These are phyloP conservation scores for Benincasa hispida DNA, from an alignment of 306 rosid species.

Conservation along the genomic window DNA sequence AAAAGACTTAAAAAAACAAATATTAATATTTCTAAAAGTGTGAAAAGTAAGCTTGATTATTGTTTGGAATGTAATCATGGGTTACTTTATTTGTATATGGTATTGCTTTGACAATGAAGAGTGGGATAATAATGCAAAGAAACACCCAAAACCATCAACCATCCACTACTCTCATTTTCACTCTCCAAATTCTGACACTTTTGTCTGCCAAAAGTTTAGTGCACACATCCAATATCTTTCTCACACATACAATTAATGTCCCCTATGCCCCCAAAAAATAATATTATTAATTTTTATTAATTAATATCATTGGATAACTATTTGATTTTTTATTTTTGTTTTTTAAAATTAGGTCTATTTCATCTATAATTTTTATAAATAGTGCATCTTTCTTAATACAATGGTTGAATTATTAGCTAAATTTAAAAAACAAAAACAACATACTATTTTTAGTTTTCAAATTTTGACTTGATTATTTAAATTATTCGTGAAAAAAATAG, in stretches of 20 bases:
- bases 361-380: no score
- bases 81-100: not conserved
- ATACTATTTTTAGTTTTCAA: no score
- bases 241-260: not conserved
- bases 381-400: no score
- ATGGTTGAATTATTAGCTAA: no score
- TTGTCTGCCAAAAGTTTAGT: not conserved
- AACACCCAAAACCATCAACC: constrained; percentile 6
- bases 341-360: no score
- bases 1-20: not conserved
- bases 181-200: not conserved
- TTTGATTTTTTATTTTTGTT: no score
- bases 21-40: not conserved
- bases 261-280: not conserved
- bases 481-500: no score
- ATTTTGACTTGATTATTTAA: no score
- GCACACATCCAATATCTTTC: not conserved
- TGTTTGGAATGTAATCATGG: not conserved
- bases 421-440: no score
- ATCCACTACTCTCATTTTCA: not conserved
- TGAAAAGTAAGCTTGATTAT: not conserved
- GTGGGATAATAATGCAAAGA: constrained; percentile 22
- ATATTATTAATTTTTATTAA: no score
- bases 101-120: constrained; percentile 17
- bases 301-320: no score